These are phyloP conservation scores for Cyclocybe aegerita DNA, from an alignment of 768 basidiomycete species.

Conservation along the genomic window DNA sequence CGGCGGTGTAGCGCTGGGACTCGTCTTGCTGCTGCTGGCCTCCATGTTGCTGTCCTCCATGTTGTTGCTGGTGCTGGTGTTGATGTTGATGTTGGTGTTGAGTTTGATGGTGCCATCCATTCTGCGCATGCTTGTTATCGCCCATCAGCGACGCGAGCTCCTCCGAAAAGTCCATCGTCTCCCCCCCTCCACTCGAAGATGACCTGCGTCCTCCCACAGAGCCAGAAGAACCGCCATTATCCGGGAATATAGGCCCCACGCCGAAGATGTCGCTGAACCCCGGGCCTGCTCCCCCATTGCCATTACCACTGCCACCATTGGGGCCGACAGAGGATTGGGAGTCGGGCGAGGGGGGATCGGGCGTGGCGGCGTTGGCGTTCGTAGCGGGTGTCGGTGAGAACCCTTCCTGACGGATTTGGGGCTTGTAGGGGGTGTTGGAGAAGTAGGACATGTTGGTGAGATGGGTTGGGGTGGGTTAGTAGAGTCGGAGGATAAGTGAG, in stretches of 20 bases:
- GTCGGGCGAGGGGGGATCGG: neutral
- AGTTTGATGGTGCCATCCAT: slow-evolving; percentile 11
- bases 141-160: slow-evolving; percentile 66
- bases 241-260: slow-evolving; percentile 6
- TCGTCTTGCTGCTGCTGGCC: slow-evolving; percentile 18
- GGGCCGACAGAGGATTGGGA: no score
- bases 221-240: no score
- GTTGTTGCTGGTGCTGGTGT: slow-evolving; percentile 13
- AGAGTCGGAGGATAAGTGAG: no score
- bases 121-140: slow-evolving; percentile 25
- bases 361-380: slow-evolving; percentile 22
- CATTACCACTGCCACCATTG: no score
- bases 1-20: slow-evolving; percentile 15
- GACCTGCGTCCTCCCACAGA: no score
- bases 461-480: no score
- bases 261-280: slow-evolving; percentile 34
- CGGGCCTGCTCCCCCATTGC: no score
- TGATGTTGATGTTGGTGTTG: slow-evolving; percentile 8
- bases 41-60: slow-evolving; percentile 12
- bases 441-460: slow-evolving; percentile 47
- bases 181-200: no score
- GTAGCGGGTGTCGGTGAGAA: slow-evolving; percentile 39
- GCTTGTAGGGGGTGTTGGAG: slow-evolving; percentile 44
- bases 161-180: slow-evolving; percentile 56
- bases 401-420: slow-evolving; percentile 69